Conservation (phyloP, 495 filamentous ascomycete genomes). For the Penicillium paxilli region DNA sequence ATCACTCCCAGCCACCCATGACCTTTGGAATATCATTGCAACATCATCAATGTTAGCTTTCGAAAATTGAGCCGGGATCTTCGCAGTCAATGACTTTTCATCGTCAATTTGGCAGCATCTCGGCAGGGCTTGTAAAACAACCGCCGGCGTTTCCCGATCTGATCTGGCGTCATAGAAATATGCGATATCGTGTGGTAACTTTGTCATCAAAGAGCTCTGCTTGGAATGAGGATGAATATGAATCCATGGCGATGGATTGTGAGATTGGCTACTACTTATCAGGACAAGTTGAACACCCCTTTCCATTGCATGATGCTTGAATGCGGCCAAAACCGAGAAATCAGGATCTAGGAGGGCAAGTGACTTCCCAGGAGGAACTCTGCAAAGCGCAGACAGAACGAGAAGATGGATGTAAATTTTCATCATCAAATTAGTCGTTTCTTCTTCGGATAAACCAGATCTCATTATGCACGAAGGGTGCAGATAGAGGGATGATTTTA, state of each 20-base stretch:
- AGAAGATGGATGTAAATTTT: conserved; percentile 18
- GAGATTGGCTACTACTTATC: conserved; percentile 13
- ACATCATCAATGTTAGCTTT: not conserved
- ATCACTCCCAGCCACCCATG: not conserved
- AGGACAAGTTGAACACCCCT: conserved; percentile 15
- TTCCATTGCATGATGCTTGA: conserved; percentile 16
- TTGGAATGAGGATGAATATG: conserved; percentile 16
- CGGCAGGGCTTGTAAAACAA: not conserved
- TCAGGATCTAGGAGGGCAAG: conserved; percentile 22
- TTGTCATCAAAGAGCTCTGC: not conserved
- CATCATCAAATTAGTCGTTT: conserved; percentile 10
- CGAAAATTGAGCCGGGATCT: not conserved
- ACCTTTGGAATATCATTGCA: not conserved
- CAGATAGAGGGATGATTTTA: conserved; percentile 13
- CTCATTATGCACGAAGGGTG: conserved; percentile 8
- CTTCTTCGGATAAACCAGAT: conserved; percentile 4
- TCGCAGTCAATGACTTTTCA: not conserved
- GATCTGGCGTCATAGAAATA: not conserved
- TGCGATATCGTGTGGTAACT: not conserved
- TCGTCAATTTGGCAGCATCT: not conserved
- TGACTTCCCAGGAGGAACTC: conserved; percentile 4
- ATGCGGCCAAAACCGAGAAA: conserved; percentile 12
- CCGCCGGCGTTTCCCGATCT: not conserved
- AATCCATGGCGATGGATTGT: conserved; percentile 15
- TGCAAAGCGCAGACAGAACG: conserved; percentile 10